Base-by-base conservation (phyloP, 148 eudicot genomes). In the Dysphania ambrosioides region DNA sequence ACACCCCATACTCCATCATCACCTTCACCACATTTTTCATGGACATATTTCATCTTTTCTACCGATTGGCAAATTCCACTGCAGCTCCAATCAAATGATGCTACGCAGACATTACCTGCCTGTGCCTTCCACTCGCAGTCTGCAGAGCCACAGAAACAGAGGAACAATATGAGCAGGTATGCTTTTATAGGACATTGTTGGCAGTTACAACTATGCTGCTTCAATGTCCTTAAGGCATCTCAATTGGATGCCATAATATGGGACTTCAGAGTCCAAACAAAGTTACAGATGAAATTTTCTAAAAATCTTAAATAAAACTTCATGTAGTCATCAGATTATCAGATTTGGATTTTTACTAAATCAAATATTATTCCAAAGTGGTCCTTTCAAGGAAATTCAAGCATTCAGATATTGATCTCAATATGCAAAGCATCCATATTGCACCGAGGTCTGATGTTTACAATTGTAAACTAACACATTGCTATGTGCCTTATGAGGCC, bases 21-120 rank as follows among this genome's bases (percentile, higher is more conserved):
- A 0, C 87, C 90, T 81, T 90, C 96, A 18, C 92, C 88, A 11
- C 96, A 90, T 74, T 80, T 85, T 71, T 84, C 89, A 24, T 90
- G 96, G 57, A 88, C 96, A 34, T 32, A 79, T 77, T 87, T 88
- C 66, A 90, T 75, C 80, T 82, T 90, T 78, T 88, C 90, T 35
- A 90, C 96, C 7, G 92, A 90, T 67, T 87, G 88, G 84, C 96
- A 90, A 56, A 90, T 87, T 72, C 96, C 96, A 78, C 96, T 90
- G 76, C 96, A 90, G 77, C 85, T 81, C 96, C 96, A 90, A 78
- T 90, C 96, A 61, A 88, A 88, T 1, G 96, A 90, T 32, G 96
- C 96, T 24, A 82, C 80, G 58, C 96, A 90, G 19, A 87, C 82
- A 51, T 84, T 90, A 30, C 96, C 96, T 26, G 92, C 92, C 42